phyloP scores from a whole-genome alignment of 2,329 filamentous ascomycete genomes.

The Neonectria sp. region DNA sequence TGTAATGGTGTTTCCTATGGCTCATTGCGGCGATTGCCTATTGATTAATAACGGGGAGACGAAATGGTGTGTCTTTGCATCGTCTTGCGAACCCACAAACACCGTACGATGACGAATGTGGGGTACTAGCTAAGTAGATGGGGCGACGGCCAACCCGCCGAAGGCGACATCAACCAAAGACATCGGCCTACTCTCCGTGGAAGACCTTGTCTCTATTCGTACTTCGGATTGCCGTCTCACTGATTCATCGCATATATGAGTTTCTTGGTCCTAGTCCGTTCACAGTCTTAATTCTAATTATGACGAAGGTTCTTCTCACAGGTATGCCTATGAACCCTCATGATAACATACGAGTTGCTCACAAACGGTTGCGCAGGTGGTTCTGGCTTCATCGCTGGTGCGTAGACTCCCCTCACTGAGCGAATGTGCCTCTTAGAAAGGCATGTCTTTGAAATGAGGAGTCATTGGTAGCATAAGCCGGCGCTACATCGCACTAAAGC shows the following conservation, averaged over 20 bases:
- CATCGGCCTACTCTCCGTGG: not conserved
- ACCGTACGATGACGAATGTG: slow-evolving; percentile 43
- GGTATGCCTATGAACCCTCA: slow-evolving; percentile 35
- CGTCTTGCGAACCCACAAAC: slow-evolving; percentile 37
- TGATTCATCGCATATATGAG: not conserved
- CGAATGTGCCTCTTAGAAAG: not conserved
- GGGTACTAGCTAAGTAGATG: slow-evolving; percentile 20
- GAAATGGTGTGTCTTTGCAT: not conserved
- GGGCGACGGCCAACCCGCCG: slow-evolving; percentile 4
- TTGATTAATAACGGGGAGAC: slow-evolving; percentile 20
- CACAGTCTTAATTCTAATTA: slow-evolving; percentile 27
- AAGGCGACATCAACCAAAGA: slow-evolving; percentile 12
- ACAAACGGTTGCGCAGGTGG: slow-evolving; percentile 45
- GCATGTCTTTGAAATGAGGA: not conserved
- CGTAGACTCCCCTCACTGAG: slow-evolving; percentile 12
- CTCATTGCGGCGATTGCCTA: not conserved
- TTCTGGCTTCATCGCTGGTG: slow-evolving; percentile 55
- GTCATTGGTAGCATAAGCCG: not conserved
- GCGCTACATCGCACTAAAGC: not conserved
- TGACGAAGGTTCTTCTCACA: slow-evolving; percentile 53
- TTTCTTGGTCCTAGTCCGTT: not conserved
- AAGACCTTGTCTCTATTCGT: not conserved
- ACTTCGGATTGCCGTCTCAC: not conserved
- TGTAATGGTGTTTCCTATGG: not conserved
- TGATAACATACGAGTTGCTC: slow-evolving; percentile 15